Evolutionary conservation across 257 asterid species (phyloP).

Genomic region (Rubia yunnanensis): DNA sequence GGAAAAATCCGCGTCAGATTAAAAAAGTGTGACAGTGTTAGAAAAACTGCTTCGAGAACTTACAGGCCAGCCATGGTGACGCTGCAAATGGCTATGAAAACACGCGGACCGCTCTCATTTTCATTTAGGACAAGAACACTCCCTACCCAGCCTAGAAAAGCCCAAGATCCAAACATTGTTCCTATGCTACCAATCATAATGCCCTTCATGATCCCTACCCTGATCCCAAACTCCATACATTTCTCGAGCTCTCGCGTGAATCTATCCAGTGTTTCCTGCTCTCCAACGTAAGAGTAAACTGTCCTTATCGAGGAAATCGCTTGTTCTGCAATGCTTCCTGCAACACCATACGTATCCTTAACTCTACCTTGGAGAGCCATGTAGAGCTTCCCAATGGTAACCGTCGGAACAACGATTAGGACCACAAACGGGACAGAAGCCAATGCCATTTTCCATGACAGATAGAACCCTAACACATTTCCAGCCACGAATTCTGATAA

Average conservation of each 20-base stretch:
- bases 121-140: conserved; percentile 50
- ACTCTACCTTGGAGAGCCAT: conserved; percentile 42
- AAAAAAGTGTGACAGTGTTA: background rate
- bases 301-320: conserved; percentile 59
- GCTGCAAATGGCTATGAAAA: conserved; percentile 45
- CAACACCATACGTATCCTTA: conserved; percentile 46
- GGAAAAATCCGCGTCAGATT: background rate
- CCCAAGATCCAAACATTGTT: conserved; percentile 55
- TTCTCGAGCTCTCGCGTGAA: conserved; percentile 48
- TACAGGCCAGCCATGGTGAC: conserved; percentile 63
- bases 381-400: conserved; percentile 53
- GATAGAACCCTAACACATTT: conserved; percentile 42
- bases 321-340: conserved; percentile 63
- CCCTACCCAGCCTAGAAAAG: conserved; percentile 72
- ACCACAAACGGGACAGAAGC: conserved; percentile 58
- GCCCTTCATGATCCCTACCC: conserved; percentile 60
- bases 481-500: conserved; percentile 39
- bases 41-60: too few species aligned
- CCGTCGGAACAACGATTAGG: conserved; percentile 51
- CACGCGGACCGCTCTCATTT: conserved; percentile 61
- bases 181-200: conserved; percentile 82
- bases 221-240: conserved; percentile 48
- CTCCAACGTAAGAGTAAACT: conserved; percentile 73
- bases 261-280: conserved; percentile 37
- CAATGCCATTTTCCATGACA: conserved; percentile 72